Conservation (phyloP, 2,329 filamentous ascomycete genomes). For the Aspergillus fumigatiaffinis region DNA sequence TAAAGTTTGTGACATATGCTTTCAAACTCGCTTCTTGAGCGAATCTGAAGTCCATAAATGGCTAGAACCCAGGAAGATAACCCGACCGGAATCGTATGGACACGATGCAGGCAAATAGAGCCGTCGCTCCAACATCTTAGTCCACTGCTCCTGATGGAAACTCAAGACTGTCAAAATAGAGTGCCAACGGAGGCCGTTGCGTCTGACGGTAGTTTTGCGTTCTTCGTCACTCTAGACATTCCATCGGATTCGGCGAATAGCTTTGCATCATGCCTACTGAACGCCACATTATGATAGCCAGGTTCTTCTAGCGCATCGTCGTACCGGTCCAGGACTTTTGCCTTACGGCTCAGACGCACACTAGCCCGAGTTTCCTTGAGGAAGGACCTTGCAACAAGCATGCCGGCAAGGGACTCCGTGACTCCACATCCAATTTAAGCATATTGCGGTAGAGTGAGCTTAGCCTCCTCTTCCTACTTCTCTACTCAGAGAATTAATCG, state of each 20-base stretch:
- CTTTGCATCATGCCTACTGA: conserved; percentile 28
- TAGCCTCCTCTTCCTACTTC: too few species aligned
- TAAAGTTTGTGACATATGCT: conserved; percentile 39
- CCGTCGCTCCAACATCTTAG: too few species aligned
- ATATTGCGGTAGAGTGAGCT: conserved; percentile 31
- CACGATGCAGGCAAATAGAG: too few species aligned
- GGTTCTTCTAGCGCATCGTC: too few species aligned
- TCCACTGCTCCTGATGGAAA: too few species aligned
- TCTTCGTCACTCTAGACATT: conserved; percentile 72
- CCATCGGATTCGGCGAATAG: conserved; percentile 63
- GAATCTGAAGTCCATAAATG: conserved; percentile 69
- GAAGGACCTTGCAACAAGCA: conserved; percentile 71
- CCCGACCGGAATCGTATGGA: too few species aligned
- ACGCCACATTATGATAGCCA: conserved; percentile 47
- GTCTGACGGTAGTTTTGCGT: conserved; percentile 54
- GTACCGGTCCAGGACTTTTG: too few species aligned
- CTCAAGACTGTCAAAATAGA: too few species aligned
- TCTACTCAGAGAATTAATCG: too few species aligned
- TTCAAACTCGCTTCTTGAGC: conserved; percentile 73
- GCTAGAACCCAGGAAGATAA: conserved; percentile 62
- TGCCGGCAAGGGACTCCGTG: conserved; percentile 63
- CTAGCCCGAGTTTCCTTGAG: conserved; percentile 12
- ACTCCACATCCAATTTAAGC: conserved; percentile 69
- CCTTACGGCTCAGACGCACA: too few species aligned
- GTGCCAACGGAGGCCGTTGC: too few species aligned